Conservation (phyloP, 257 asterid species). For the Nicotiana benthamiana region DNA sequence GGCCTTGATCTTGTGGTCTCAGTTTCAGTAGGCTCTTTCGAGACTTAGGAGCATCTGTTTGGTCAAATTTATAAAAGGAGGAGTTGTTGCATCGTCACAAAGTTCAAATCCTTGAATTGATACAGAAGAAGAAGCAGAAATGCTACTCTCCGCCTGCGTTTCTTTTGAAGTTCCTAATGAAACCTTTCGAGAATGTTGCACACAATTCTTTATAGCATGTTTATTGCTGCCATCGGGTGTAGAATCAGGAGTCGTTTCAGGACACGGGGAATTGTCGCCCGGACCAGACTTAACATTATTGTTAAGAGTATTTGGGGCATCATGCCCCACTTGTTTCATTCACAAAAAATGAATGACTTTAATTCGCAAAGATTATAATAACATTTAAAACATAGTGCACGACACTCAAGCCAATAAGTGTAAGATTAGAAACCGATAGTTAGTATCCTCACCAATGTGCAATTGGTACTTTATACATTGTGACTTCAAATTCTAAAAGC, state of each 20-base stretch:
- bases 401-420: too few relatives aligned
- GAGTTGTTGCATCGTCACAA: conserved; percentile 41
- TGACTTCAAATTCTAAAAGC: background rate
- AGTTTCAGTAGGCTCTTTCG: conserved; percentile 29
- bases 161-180: conserved; percentile 35
- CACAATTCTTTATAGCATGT: conserved; percentile 25
- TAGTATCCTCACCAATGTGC: background rate
- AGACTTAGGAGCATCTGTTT: conserved; percentile 21
- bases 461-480: background rate
- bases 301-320: conserved; percentile 27
- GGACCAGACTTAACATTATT: conserved; percentile 22
- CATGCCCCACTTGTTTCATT: conserved; percentile 35
- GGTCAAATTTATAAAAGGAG: conserved; percentile 33
- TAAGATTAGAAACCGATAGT: too few relatives aligned
- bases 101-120: conserved; percentile 72
- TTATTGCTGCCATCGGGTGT: conserved; percentile 19
- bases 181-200: conserved; percentile 34
- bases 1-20: conserved; percentile 44
- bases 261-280: background rate
- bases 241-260: conserved; percentile 28
- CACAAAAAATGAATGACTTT: conserved; percentile 15
- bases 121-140: conserved; percentile 72
- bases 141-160: conserved; percentile 50
- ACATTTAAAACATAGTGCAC: too few relatives aligned
- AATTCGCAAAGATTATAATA: too few relatives aligned